phyloP scores from a whole-genome alignment of 2,329 filamentous ascomycete species.

The Zalaria obscura region DNA sequence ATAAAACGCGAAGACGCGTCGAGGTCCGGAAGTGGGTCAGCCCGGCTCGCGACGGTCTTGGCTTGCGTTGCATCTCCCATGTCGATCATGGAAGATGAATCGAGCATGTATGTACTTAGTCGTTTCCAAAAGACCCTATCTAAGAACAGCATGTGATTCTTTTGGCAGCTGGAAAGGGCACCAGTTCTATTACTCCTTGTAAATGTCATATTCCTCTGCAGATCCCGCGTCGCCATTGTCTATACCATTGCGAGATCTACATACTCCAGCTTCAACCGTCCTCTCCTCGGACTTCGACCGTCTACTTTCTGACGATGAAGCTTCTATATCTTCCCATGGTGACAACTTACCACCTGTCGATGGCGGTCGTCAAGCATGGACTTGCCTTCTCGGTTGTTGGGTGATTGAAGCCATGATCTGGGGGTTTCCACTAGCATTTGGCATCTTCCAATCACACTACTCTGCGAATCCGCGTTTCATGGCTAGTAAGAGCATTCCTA shows the following conservation, averaged over 20 bases:
- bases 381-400: slow-evolving; percentile 1
- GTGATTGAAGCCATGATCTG: slow-evolving; percentile 1
- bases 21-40: too few relatives aligned
- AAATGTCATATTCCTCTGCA: too few relatives aligned
- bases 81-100: too few relatives aligned
- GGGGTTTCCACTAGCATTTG: slow-evolving; percentile 54
- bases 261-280: background rate
- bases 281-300: background rate
- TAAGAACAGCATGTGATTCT: too few relatives aligned
- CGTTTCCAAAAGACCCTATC: too few relatives aligned
- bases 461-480: slow-evolving; percentile 43
- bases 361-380: background rate
- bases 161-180: too few relatives aligned
- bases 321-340: background rate
- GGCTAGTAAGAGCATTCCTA: slow-evolving; percentile 37
- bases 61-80: too few relatives aligned
- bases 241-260: background rate
- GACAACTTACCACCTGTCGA: slow-evolving; percentile 1
- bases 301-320: background rate
- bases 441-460: slow-evolving; percentile 60
- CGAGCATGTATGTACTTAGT: too few relatives aligned
- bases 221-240: too few relatives aligned
- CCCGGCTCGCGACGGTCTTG: too few relatives aligned
- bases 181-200: too few relatives aligned
- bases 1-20: too few relatives aligned